phyloP scores from a whole-genome alignment of 208 protist species.

The Acanthamoeba lenticulata region DNA sequence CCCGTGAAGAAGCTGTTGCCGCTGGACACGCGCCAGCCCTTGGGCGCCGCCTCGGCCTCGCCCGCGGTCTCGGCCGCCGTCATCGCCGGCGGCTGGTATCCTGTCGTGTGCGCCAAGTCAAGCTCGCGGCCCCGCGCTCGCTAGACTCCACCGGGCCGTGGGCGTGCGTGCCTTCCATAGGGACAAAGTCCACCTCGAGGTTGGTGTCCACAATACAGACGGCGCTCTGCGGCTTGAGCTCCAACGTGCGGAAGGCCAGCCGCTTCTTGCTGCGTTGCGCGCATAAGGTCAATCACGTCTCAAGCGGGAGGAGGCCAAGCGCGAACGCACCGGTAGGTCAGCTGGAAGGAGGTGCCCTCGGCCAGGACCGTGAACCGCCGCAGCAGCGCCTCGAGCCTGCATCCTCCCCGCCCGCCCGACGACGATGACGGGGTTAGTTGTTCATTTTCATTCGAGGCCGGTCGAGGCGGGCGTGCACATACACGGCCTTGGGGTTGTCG shows the following conservation, averaged over 20 bases:
- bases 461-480: neutral
- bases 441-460: neutral
- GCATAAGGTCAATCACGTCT: too few species aligned
- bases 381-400: neutral
- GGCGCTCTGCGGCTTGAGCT: neutral
- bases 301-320: too few species aligned
- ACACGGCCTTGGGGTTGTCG: constrained; percentile 13
- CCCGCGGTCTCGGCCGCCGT: neutral
- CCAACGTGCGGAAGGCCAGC: neutral
- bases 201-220: constrained; percentile 16
- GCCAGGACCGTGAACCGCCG: neutral
- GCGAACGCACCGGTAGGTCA: too few species aligned
- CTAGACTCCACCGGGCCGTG: neutral
- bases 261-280: neutral
- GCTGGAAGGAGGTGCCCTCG: neutral
- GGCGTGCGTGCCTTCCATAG: neutral
- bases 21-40: neutral
- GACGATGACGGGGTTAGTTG: neutral
- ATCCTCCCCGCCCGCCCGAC: too few species aligned
- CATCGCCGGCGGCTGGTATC: neutral
- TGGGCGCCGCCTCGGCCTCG: neutral
- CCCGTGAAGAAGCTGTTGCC: neutral
- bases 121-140: too few species aligned
- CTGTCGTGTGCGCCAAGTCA: neutral
- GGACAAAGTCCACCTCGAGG: neutral